A percentile compares a stretch with the other conserved stretches of the same genome.
These are phyloP conservation scores for Saturnispora dispora DNA, from an alignment of 805 yeast species.

Conservation along the genomic window DNA sequence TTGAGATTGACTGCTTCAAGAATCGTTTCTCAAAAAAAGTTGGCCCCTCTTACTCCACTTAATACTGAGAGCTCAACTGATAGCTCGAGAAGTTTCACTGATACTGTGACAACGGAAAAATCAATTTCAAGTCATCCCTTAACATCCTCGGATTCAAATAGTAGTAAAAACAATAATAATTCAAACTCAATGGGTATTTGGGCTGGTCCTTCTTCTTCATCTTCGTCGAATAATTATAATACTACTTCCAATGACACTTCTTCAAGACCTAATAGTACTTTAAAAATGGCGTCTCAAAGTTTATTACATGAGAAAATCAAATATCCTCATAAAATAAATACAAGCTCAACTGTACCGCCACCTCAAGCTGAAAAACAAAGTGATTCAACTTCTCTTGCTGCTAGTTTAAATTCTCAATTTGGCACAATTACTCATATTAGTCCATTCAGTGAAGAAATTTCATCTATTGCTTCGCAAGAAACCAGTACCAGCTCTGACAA, in stretches of 20 bases:
- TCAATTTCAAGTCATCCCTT: background rate
- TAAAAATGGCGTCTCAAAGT: background rate
- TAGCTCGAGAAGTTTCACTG: background rate
- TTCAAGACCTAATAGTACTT: background rate
- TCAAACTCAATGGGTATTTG: conserved; percentile 1
- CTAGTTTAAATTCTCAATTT: conserved; percentile 7
- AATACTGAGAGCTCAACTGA: background rate
- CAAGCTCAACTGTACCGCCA: conserved; percentile 2
- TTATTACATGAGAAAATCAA: conserved; percentile 1
- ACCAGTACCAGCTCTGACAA: conserved; percentile 1
- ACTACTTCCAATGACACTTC: background rate
- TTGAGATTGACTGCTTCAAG: conserved; percentile 13
- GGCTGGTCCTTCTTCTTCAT: conserved; percentile 7
- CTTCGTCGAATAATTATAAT: background rate
- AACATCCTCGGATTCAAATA: background rate
- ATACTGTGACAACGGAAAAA: background rate
- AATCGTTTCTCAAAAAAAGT: conserved; percentile 9
- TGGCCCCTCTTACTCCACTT: background rate
- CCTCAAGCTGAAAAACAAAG: conserved; percentile 11
- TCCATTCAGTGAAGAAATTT: background rate
- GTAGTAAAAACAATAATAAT: background rate
- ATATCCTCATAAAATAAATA: conserved; percentile 1
- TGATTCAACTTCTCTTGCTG: conserved; percentile 4
- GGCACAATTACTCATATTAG: conserved; percentile 5
- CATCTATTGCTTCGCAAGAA: conserved; percentile 2